A percentile compares a stretch with the other conserved stretches of the same genome.
These are phyloP conservation scores for Candida tunisiensis DNA, from an alignment of 1,139 yeast species.

Conservation along the genomic window DNA sequence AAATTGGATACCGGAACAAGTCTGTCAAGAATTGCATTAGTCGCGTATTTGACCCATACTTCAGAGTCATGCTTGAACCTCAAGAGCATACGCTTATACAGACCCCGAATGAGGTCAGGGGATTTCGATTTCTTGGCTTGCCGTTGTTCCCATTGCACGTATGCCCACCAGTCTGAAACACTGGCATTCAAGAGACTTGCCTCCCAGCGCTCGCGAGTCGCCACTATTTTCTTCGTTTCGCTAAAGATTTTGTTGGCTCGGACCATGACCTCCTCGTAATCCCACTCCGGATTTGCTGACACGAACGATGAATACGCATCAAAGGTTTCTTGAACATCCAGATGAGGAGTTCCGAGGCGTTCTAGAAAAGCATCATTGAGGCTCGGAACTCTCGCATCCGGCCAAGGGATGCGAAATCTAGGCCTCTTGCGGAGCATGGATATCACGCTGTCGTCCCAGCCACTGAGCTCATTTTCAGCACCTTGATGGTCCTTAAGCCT, in stretches of 20 bases:
- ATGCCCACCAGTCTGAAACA: conserved; percentile 16
- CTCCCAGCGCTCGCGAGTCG: conserved; percentile 10
- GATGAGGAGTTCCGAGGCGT: conserved; percentile 23
- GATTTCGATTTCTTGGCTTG: neutral
- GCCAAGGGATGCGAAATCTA: too few species aligned
- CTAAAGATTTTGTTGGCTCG: conserved; percentile 19
- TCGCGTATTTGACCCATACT: conserved; percentile 1
- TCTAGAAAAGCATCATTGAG: conserved; percentile 15
- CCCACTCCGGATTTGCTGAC: conserved; percentile 12
- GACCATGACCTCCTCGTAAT: conserved; percentile 20
- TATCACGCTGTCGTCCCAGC: too few species aligned
- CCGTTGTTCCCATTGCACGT: conserved; percentile 9
- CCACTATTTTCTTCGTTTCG: conserved; percentile 15
- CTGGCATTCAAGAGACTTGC: neutral
- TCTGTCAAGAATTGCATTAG: too few species aligned
- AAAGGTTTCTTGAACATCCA: conserved; percentile 21
- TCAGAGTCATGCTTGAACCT: neutral
- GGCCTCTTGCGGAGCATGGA: too few species aligned
- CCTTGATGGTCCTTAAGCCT: too few species aligned
- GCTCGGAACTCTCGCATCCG: conserved; percentile 2
- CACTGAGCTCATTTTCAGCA: too few species aligned
- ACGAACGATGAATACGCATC: conserved; percentile 23
- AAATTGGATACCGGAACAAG: neutral
- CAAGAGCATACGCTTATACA: neutral
- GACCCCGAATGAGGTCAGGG: neutral